Evolutionary conservation across 2,329 filamentous ascomycete genomes (phyloP).

Genomic region (Fusarium torulosum): DNA sequence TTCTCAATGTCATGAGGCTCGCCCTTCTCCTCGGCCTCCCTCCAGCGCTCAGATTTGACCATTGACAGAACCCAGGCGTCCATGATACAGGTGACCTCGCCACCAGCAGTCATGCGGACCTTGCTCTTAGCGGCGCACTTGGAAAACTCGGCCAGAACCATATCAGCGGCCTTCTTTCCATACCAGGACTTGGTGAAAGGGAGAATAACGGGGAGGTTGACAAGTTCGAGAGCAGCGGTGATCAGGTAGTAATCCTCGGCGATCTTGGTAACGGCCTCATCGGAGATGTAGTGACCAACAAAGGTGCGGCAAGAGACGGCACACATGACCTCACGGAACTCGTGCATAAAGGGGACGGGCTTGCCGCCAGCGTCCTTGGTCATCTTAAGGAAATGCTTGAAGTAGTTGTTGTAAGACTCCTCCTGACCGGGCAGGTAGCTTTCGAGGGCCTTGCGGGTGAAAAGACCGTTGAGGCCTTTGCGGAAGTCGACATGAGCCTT

Average conservation of each 20-base stretch:
- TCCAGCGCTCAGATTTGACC: slow-evolving; percentile 85
- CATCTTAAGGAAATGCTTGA: slow-evolving; percentile 80
- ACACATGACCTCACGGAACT: slow-evolving; percentile 95
- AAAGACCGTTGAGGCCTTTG: slow-evolving; percentile 94
- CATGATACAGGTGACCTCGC: slow-evolving; percentile 91
- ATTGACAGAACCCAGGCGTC: slow-evolving; percentile 94
- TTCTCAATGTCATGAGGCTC: slow-evolving; percentile 80
- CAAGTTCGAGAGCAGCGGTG: slow-evolving; percentile 93
- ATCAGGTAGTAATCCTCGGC: slow-evolving; percentile 97
- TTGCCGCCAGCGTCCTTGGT: slow-evolving; percentile 79
- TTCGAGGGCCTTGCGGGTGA: slow-evolving; percentile 90
- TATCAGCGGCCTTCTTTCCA: slow-evolving; percentile 93
- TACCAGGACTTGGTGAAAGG: slow-evolving; percentile 98
- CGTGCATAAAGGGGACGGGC: slow-evolving; percentile 87
- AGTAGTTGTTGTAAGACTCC: slow-evolving; percentile 90
- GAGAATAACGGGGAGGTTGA: slow-evolving; percentile 98
- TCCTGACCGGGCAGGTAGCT: slow-evolving; percentile 92
- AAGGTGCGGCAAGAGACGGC: slow-evolving; percentile 97
- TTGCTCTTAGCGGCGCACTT: slow-evolving; percentile 95
- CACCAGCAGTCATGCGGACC: slow-evolving; percentile 89
- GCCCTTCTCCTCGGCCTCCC: slow-evolving; percentile 80
- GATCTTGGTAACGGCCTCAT: slow-evolving; percentile 92
- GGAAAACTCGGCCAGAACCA: slow-evolving; percentile 89
- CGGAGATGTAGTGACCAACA: slow-evolving; percentile 93
- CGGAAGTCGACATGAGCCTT: slow-evolving; percentile 96